Conservation (phyloP, 2,329 filamentous ascomycete species). For the Chrysosporium keratinophilum region DNA sequence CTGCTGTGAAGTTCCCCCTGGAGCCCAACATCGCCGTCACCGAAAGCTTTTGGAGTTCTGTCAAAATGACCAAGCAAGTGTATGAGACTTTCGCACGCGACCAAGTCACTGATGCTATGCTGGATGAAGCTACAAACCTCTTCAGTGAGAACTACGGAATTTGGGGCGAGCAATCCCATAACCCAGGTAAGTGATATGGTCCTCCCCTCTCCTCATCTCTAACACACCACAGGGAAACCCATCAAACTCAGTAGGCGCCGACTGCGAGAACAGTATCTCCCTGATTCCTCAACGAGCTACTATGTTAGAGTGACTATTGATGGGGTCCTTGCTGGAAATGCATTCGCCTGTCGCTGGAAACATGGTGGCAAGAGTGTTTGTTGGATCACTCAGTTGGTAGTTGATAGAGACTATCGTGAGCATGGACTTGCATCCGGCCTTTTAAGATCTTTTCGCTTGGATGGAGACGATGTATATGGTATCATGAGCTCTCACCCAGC, state of each 20-base stretch:
- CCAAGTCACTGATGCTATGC: conserved; percentile 29
- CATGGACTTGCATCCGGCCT: conserved; percentile 29
- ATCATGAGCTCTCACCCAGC: conserved; percentile 17
- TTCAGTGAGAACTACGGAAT: conserved; percentile 30
- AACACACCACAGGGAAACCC: conserved; percentile 17
- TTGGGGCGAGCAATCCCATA: conserved; percentile 19
- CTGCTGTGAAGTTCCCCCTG: not conserved
- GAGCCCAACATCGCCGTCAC: not conserved
- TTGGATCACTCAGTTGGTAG: conserved; percentile 37
- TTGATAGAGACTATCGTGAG: conserved; percentile 28
- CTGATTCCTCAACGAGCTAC: not conserved
- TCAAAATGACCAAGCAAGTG: conserved; percentile 9
- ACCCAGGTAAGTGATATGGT: conserved; percentile 21
- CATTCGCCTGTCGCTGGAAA: conserved; percentile 30
- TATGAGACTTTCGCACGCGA: conserved; percentile 23
- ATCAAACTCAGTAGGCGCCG: conserved; percentile 11
- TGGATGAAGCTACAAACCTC: conserved; percentile 27
- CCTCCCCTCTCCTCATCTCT: conserved; percentile 27
- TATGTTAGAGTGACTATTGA: conserved; percentile 13
- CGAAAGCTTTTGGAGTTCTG: not conserved
- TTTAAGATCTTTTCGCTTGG: conserved; percentile 23
- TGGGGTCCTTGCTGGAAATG: conserved; percentile 19
- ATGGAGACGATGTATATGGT: conserved; percentile 29
- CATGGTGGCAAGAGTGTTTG: conserved; percentile 25
- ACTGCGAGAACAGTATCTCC: conserved; percentile 13